These are phyloP conservation scores for Acacia pycnantha DNA, from an alignment of 331 rosid species.

Conservation along the genomic window DNA sequence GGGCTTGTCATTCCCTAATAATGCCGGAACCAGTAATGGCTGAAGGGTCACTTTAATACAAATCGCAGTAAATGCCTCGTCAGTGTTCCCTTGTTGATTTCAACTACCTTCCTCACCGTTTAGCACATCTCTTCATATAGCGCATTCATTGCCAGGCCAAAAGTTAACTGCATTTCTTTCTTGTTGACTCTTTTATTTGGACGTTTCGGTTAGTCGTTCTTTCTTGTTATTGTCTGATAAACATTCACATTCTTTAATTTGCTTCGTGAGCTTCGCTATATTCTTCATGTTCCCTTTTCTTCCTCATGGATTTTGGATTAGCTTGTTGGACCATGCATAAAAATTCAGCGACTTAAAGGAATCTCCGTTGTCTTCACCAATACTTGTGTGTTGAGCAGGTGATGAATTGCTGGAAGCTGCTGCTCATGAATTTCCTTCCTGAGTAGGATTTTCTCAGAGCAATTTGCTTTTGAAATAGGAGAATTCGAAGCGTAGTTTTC, in stretches of 20 bases:
- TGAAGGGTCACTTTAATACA: constrained; percentile 1
- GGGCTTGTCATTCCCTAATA: not conserved
- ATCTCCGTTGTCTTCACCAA: not conserved
- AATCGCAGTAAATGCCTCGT: constrained; percentile 13
- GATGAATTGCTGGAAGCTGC: constrained; percentile 4
- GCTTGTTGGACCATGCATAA: not conserved
- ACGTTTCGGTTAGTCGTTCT: not conserved
- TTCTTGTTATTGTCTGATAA: constrained; percentile 10
- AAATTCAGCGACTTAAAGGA: not conserved
- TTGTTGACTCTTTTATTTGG: not conserved
- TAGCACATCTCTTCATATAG: not conserved
- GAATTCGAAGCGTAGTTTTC: not conserved
- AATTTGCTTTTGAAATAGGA: not conserved
- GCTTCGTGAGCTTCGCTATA: not conserved
- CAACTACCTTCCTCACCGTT: constrained; percentile 26
- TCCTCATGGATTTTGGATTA: not conserved
- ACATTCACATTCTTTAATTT: constrained; percentile 15
- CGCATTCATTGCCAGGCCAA: not conserved
- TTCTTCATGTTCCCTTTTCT: not conserved
- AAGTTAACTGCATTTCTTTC: not conserved
- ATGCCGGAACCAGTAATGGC: constrained; percentile 21
- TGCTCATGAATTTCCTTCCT: not conserved
- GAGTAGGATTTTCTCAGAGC: not conserved
- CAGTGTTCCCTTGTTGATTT: constrained; percentile 10
- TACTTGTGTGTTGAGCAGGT: not conserved